These are phyloP conservation scores for Huntiella moniliformis DNA, from an alignment of 2,329 filamentous ascomycete genomes.

Conservation along the genomic window DNA sequence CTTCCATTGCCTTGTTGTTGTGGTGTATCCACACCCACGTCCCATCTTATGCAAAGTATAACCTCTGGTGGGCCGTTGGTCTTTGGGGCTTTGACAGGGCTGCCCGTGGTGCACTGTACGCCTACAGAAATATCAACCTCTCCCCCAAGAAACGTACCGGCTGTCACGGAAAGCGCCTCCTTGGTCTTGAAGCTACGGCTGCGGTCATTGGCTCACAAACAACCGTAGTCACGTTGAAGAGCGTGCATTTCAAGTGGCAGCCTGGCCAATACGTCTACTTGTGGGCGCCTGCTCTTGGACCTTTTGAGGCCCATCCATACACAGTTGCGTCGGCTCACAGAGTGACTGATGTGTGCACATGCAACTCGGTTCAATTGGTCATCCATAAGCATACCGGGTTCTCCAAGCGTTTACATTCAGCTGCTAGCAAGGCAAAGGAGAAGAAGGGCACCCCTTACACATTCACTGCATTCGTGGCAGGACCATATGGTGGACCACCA, in stretches of 20 bases:
- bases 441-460: conserved; percentile 15
- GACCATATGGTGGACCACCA: conserved; percentile 37
- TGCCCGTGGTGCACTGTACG: conserved; percentile 28
- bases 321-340: conserved; percentile 39
- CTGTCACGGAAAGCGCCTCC: conserved; percentile 27
- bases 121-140: conserved; percentile 34
- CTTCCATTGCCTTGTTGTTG: conserved; percentile 41
- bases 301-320: conserved; percentile 39
- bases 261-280: conserved; percentile 42
- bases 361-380: conserved; percentile 41
- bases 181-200: conserved; percentile 34
- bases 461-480: conserved; percentile 31
- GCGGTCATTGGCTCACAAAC: conserved; percentile 30
- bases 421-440: conserved; percentile 22
- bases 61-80: conserved; percentile 47
- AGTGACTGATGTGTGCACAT: conserved; percentile 31
- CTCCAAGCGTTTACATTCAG: conserved; percentile 32
- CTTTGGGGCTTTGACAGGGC: conserved; percentile 43
- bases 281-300: conserved; percentile 36
- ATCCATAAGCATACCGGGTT: conserved; percentile 38
- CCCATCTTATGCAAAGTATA: conserved; percentile 37
- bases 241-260: conserved; percentile 39
- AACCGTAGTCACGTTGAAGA: conserved; percentile 40
- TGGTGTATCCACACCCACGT: conserved; percentile 46
- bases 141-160: conserved; percentile 16